Base-by-base conservation (phyloP, 768 basidiomycete genomes). In the Boletus barrowsii region DNA sequence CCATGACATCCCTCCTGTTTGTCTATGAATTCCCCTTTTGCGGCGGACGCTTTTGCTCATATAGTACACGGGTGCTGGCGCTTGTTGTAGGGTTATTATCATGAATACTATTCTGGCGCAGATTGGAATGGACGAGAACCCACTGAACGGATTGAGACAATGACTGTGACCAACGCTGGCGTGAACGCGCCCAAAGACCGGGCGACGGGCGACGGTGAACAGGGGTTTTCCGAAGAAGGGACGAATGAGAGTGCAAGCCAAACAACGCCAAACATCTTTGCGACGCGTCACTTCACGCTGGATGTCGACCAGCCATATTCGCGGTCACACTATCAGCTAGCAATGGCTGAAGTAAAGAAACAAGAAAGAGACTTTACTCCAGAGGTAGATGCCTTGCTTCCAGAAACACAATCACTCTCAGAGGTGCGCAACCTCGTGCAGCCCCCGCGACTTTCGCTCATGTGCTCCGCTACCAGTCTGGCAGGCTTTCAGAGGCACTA, bases 351-450 rank as follows among this genome's bases (percentile, higher is more conserved):
- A 61, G 80, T 82, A 71, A 86, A 85, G 75, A 88, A 90, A 72
- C 87, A 90, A 72, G 90, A 92, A 68, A 86, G 83, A 68, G 95
- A 98, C 68, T 97, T 79, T 61, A 88, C 91, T 0, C 76, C 81
- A 48, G 93, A 98, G 70, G 93, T 95, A 5, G 81, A 90, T 64
- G 77, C 76, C 10, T 71, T 93, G 4, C 71, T 95, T 7, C 87
- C 87, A 29, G 83, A 91, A 65, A 83, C 83, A 0, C 80, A 80
- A 51, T 62, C 77, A 9, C 67, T 90, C 9, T 85, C 83, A n/a
- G 81, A 90, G 82, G 94, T 94, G 58, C 60, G 79, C 49, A 39
- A 10, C 42, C 29, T 47, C 17, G 47, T 39, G 48, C 33, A 40
- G 17, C 7, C 42, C 3, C 46, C 46, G 51, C 58, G 24, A n/a